These are phyloP conservation scores for Penicillium palitans DNA, from an alignment of 2,329 filamentous ascomycete genomes.

Conservation along the genomic window DNA sequence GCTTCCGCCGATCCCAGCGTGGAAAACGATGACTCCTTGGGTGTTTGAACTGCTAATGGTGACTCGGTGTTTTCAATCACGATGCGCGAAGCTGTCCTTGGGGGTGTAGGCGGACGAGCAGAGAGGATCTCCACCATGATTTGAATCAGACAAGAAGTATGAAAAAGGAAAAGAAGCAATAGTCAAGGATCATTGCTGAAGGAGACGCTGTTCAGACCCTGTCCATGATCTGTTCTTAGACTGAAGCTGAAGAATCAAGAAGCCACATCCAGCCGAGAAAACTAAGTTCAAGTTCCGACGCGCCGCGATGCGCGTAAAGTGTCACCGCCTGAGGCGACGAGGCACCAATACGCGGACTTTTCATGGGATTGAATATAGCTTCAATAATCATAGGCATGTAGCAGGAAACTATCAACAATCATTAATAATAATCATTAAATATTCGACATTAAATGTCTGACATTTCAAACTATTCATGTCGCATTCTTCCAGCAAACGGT, in stretches of 20 bases:
- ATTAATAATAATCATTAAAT: neutral
- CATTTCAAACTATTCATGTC: neutral
- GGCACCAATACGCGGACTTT: conserved; percentile 6
- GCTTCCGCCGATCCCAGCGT: conserved; percentile 38
- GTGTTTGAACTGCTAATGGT: conserved; percentile 34
- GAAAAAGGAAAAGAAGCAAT: conserved; percentile 12
- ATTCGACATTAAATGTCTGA: neutral
- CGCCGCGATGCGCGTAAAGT: conserved; percentile 38
- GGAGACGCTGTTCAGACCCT: conserved; percentile 2
- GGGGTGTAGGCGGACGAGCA: conserved; percentile 58
- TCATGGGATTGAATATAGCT: neutral
- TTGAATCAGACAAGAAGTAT: conserved; percentile 21
- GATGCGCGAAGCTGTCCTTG: conserved; percentile 43
- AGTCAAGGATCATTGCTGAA: conserved; percentile 33
- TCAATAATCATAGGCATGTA: neutral
- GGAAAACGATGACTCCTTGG: conserved; percentile 48
- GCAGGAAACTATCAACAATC: neutral
- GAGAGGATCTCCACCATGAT: conserved; percentile 50
- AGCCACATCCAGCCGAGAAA: conserved; percentile 18
- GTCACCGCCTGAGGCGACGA: conserved; percentile 30
- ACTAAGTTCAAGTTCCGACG: conserved; percentile 17
- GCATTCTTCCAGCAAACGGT: neutral
- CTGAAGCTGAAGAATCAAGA: conserved; percentile 3
- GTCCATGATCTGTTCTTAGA: conserved; percentile 2
- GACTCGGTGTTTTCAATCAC: conserved; percentile 41